phyloP scores from a whole-genome alignment of 495 filamentous ascomycete species.

The Letharia columbiana region DNA sequence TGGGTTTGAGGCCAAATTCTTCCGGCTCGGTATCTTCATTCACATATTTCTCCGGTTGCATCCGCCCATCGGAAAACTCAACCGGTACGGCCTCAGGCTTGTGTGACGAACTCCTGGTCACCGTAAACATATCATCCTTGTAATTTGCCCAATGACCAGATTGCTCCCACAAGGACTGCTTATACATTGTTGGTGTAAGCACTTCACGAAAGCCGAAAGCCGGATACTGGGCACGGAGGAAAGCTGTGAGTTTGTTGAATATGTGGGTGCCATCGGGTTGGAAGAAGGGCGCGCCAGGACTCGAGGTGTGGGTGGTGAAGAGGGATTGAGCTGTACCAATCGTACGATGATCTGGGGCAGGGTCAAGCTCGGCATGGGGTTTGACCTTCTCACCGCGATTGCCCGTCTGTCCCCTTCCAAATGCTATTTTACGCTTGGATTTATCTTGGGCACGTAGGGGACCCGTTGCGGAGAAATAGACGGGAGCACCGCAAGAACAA shows the following conservation, averaged over 20 bases:
- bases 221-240: conserved; percentile 79
- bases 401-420: neutral
- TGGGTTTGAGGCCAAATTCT: conserved; percentile 86
- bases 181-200: conserved; percentile 89
- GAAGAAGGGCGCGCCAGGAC: conserved; percentile 82
- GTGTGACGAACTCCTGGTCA: conserved; percentile 53
- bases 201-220: conserved; percentile 88
- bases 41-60: conserved; percentile 25
- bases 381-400: neutral
- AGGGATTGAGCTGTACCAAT: conserved; percentile 65
- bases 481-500: conserved; percentile 8
- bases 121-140: conserved; percentile 90
- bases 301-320: conserved; percentile 69
- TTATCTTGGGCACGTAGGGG: neutral
- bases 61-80: conserved; percentile 10
- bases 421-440: neutral
- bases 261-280: conserved; percentile 77
- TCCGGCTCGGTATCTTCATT: conserved; percentile 53
- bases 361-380: neutral
- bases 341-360: conserved; percentile 55
- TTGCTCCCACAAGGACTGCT: conserved; percentile 77
- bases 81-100: conserved; percentile 31
- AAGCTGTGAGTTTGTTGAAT: conserved; percentile 78
- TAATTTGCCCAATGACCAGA: conserved; percentile 93
- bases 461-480: neutral